Percentiles rank a stretch among this genome's conserved stretches.
These are phyloP conservation scores for Panicum hallii DNA, from an alignment of 202 grass and related monocot species.

Conservation along the genomic window DNA sequence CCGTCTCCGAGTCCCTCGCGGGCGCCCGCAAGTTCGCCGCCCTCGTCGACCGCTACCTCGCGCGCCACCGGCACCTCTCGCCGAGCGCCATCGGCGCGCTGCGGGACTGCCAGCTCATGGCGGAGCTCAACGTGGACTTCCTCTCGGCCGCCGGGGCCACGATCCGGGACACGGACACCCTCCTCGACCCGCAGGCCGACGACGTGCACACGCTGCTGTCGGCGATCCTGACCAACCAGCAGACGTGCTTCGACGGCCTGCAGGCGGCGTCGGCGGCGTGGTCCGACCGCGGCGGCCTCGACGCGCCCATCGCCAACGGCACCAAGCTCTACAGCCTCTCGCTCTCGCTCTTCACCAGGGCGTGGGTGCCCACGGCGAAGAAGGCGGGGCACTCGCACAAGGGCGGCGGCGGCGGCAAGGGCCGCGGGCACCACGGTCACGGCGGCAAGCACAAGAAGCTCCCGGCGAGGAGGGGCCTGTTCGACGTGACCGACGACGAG, in stretches of 20 bases:
- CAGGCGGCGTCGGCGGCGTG: slow-evolving; percentile 56
- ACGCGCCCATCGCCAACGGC: slow-evolving; percentile 59
- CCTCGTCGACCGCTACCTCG: slow-evolving; percentile 69
- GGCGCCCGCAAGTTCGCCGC: slow-evolving; percentile 62
- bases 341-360: slow-evolving; percentile 84
- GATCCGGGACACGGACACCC: slow-evolving; percentile 49
- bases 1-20: slow-evolving; percentile 60
- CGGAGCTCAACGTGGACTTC: slow-evolving; percentile 75
- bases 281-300: slow-evolving; percentile 61
- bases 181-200: slow-evolving; percentile 78
- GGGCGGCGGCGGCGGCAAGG: background rate
- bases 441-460: background rate
- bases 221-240: slow-evolving; percentile 90
- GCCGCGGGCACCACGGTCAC: slow-evolving; percentile 45
- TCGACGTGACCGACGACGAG: slow-evolving; percentile 53
- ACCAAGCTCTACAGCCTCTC: slow-evolving; percentile 86
- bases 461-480: slow-evolving; percentile 44
- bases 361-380: slow-evolving; percentile 75
- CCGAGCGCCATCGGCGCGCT: slow-evolving; percentile 62
- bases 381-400: slow-evolving; percentile 12
- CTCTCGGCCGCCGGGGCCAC: slow-evolving; percentile 49
- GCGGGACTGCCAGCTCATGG: slow-evolving; percentile 63
- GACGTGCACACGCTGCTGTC: slow-evolving; percentile 82
- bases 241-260: slow-evolving; percentile 83
- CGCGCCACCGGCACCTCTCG: slow-evolving; percentile 58